Evolutionary conservation across 768 basidiomycete genomes (phyloP).

Genomic region (Phaffia australis): DNA sequence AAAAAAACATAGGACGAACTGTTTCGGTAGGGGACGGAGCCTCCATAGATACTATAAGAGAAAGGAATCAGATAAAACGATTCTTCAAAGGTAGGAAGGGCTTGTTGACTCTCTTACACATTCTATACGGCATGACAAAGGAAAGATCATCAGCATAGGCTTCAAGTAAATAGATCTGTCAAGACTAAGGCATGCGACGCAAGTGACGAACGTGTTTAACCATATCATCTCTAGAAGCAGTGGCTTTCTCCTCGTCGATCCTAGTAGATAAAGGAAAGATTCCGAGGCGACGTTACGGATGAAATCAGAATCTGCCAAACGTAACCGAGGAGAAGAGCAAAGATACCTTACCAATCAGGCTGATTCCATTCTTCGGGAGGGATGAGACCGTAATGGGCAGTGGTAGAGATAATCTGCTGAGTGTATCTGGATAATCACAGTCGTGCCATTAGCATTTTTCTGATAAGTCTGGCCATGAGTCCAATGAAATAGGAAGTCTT

Average conservation of each 20-base stretch:
- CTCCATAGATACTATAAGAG: conserved; percentile 4
- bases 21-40: not conserved
- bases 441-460: not conserved
- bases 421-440: not conserved
- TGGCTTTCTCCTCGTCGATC: not conserved
- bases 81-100: not conserved
- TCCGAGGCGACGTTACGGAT: too few species aligned
- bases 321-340: too few species aligned
- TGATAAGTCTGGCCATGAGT: not conserved
- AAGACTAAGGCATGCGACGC: too few species aligned
- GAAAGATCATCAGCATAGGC: too few species aligned
- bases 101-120: not conserved
- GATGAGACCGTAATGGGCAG: not conserved
- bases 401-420: conserved; percentile 1
- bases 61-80: not conserved
- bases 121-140: too few species aligned
- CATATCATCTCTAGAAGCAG: not conserved
- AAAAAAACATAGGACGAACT: not conserved
- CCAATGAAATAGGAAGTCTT: not conserved
- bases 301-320: too few species aligned
- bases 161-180: too few species aligned
- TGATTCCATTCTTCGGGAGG: not conserved
- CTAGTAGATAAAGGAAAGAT: too few species aligned
- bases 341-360: not conserved
- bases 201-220: not conserved